Base-by-base conservation (phyloP, 768 basidiomycete genomes). In the Tulasnella sp. region DNA sequence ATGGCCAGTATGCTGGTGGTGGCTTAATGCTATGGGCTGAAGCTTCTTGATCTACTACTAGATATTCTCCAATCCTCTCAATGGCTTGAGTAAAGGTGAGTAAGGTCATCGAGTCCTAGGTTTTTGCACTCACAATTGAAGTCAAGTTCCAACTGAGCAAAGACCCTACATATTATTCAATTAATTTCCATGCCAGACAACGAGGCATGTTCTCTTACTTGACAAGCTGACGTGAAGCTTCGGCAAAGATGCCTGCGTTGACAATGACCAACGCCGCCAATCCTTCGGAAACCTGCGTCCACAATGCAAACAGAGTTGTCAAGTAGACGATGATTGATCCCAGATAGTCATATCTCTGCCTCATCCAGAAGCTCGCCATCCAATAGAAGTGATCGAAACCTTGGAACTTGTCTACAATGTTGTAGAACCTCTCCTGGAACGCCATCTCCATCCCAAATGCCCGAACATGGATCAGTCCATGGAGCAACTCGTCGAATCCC, bases 1-100 rank as follows among this genome's bases (percentile, higher is more conserved):
- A 87, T 3, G 89, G 89, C 89, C 89, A 90, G 74, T 87, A 87
- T 1, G 89, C 89, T 1, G 89, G 89, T n/a, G 89, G 88, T 64
- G 86, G 83, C 67, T 76, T 82, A 41, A 83, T 81, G 67, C 88
- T 83, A 59, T 87, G 79, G 0, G 88, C 84, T 47, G 88, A 87
- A 0, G 89, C 88, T 78, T 91, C 90, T 77, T 89, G 88, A 1
- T 86, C 84, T 8, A 89, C 83, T 40, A 85, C 84, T 22, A 90
- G 81, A 76, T 90, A 90, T 78, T 90, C 89, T 17, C 86, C 83
- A 29, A 90, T 87, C 72, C 90, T 86, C 76, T 91, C 90, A 1
- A 90, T 86, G 42, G 88, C 73, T 35, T 32, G 32, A 26, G 39
- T 63, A 37, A 39, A 12, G 36, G n/a, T 65, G 36, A 72, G 62